Evolutionary conservation across 306 rosid genomes (phyloP).

Genomic region (Elaeagnus macrophylla): DNA sequence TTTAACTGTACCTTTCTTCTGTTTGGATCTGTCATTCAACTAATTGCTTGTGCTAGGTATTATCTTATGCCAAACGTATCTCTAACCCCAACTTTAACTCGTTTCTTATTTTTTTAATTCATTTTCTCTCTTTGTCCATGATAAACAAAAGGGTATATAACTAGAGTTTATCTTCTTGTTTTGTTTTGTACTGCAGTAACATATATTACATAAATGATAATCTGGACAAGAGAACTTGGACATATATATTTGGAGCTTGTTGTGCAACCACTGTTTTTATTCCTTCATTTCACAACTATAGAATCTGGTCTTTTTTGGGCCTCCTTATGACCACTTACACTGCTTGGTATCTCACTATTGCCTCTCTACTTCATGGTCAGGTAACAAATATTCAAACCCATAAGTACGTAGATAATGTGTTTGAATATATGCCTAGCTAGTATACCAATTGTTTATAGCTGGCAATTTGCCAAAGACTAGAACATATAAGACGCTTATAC

Average conservation of each 20-base stretch:
- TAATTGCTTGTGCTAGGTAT: conserved; percentile 98
- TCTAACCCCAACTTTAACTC: conserved; percentile 24
- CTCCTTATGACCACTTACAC: conserved; percentile 99
- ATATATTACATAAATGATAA: conserved; percentile 95
- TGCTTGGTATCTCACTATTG: conserved; percentile 92
- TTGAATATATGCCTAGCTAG: too few relatives aligned
- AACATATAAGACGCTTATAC: not conserved
- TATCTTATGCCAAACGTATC: not conserved
- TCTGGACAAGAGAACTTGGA: conserved; percentile 98
- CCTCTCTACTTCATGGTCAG: conserved; percentile 88
- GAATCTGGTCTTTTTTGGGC: conserved; percentile 97
- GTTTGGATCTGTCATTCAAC: conserved; percentile 98
- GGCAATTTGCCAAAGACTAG: not conserved
- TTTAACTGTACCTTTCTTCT: conserved; percentile 97
- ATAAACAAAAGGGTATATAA: too few relatives aligned
- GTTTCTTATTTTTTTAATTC: conserved; percentile 13
- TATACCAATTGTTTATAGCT: too few relatives aligned
- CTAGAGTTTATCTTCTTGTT: too few relatives aligned
- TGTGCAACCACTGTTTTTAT: conserved; percentile 98
- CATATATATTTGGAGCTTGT: conserved; percentile 95
- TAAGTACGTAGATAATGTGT: too few relatives aligned
- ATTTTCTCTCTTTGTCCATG: too few relatives aligned
- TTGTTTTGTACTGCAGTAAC: conserved; percentile 48
- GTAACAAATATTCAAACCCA: conserved; percentile 18
- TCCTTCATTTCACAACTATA: conserved; percentile 91